A percentile compares a stretch with the other conserved stretches of the same genome.
phyloP scores from a whole-genome alignment of 257 asterid genomes.

The Capsicum chinense region DNA sequence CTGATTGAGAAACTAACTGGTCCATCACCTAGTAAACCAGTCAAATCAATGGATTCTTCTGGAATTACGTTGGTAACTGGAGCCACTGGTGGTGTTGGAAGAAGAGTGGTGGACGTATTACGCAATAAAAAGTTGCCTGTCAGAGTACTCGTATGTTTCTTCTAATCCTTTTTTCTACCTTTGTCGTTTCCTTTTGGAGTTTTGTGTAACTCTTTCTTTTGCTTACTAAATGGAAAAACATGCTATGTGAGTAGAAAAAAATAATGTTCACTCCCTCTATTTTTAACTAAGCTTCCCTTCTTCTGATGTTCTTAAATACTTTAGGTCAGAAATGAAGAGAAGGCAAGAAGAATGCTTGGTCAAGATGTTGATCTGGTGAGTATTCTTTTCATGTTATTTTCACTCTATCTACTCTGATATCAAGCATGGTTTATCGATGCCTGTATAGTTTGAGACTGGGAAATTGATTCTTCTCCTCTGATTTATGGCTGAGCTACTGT shows the following conservation, averaged over 20 bases:
- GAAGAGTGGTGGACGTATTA: conserved; percentile 84
- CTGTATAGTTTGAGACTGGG: neutral
- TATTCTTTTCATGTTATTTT: conserved; percentile 18
- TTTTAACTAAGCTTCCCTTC: conserved; percentile 6
- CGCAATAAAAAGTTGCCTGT: conserved; percentile 66
- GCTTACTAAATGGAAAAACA: neutral
- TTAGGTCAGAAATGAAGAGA: conserved; percentile 96
- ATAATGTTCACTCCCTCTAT: neutral
- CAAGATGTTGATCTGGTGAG: conserved; percentile 87
- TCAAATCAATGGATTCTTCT: conserved; percentile 62
- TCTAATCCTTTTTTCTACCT: neutral
- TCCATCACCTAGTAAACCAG: conserved; percentile 76
- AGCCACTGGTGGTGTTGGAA: conserved; percentile 98
- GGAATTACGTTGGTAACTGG: conserved; percentile 87
- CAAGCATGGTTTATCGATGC: neutral
- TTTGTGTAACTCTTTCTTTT: conserved; percentile 1
- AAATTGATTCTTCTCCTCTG: neutral
- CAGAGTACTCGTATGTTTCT: conserved; percentile 69
- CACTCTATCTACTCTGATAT: conserved; percentile 5
- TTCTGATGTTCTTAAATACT: conserved; percentile 25
- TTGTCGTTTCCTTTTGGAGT: neutral
- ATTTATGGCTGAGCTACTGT: neutral
- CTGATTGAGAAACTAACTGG: conserved; percentile 90
- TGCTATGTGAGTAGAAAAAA: conserved; percentile 5
- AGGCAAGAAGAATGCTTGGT: conserved; percentile 91